Evolutionary conservation across 2,329 filamentous ascomycete species (phyloP), one percentile per base, ranked within the genome.

Genomic region (Fusarium sp.): DNA sequence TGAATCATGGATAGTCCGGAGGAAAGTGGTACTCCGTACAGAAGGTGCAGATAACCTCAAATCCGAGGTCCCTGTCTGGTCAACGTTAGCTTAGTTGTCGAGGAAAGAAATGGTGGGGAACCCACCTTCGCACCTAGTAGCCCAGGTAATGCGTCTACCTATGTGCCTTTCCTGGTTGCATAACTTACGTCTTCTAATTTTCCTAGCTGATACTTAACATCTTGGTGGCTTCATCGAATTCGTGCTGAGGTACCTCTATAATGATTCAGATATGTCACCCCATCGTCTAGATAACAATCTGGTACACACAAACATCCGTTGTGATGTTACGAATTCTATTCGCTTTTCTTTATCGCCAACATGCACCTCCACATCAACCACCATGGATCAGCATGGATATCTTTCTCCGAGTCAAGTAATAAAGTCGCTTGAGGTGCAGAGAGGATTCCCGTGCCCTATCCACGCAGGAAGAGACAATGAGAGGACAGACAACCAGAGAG

Each of bases 361-460:
- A 54, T 57, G 61, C 44, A 66, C 66, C 58, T 69, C 58, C 63
- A 63, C 65, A 60, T 67, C 42, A 45, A 54, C 30, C 48, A 47
- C 48, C 63, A 59, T 24, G 42, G 55, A 64, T 53, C 58, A 60
- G 36, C 48, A 67, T 67, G 58, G 47, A 54, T 65, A 62, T 42
- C 68, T 62, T 65, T 70, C 59, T 59, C 66, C 65, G 60, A 68
- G 56, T 67, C 57, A 48, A 72, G 51, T 61, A 62, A 75, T 53
- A 54, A 59, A 72, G 44, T 59, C 51, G 71, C 57, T 74, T 47
- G 47, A 45, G 44, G 42, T 59, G 61, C 71, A 72, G 71, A 72
- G 54, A 50, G 51, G 57, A 59, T 62, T 62, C 42, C 72, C 72
- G 72, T 72, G 71, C 71, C 71, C 69, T 74, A 64, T 75, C 59